Evolutionary conservation across 768 basidiomycete genomes (phyloP).

Genomic region (Amanita molliuscula): DNA sequence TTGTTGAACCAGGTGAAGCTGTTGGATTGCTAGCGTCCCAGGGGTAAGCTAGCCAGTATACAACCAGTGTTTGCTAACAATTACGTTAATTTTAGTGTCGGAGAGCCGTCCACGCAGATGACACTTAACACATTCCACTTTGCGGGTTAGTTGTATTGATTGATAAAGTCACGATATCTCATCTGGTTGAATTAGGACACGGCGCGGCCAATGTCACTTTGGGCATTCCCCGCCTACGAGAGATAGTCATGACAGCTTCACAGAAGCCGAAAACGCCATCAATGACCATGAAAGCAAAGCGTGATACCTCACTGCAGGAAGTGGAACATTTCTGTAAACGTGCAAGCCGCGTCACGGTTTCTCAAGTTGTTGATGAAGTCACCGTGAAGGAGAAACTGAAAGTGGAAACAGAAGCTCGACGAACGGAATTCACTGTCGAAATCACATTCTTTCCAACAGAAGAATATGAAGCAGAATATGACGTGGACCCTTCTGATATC

Average conservation of each 20-base stretch:
- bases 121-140: constrained; percentile 99
- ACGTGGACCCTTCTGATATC: constrained; percentile 62
- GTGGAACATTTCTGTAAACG: constrained; percentile 80
- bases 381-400: constrained; percentile 70
- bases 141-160: constrained; percentile 47
- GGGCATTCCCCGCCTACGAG: constrained; percentile 96
- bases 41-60: constrained; percentile 46
- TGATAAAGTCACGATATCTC: neutral
- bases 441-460: constrained; percentile 79
- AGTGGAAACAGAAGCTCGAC: constrained; percentile 55
- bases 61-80: neutral
- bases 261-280: constrained; percentile 91
- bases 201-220: constrained; percentile 99
- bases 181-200: constrained; percentile 49
- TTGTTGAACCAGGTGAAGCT: constrained; percentile 98
- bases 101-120: constrained; percentile 99
- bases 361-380: constrained; percentile 80
- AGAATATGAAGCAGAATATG: constrained; percentile 81
- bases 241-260: constrained; percentile 99
- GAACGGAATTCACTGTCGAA: constrained; percentile 70
- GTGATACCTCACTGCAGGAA: constrained; percentile 39
- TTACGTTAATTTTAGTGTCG: constrained; percentile 50
- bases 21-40: constrained; percentile 95
- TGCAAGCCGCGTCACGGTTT: constrained; percentile 75
- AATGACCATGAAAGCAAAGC: constrained; percentile 75